A percentile compares a stretch with the other conserved stretches of the same genome.
Evolutionary conservation across 2,329 filamentous ascomycete species (phyloP).

Genomic region (Aphanoascus verrucosus): DNA sequence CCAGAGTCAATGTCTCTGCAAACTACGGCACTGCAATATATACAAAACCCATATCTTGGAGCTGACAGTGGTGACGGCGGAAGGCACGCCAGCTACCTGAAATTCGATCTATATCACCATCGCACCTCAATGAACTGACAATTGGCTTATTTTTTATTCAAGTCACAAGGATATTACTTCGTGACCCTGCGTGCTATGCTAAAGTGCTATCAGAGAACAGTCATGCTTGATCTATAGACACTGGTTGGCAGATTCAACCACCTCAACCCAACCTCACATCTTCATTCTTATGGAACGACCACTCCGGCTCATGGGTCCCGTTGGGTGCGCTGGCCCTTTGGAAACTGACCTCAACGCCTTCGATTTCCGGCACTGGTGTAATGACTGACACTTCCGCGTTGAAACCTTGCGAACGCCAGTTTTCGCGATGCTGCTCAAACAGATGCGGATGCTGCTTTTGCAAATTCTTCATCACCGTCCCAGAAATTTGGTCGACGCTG

Average conservation of each 20-base stretch:
- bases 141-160: not conserved
- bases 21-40: too few species aligned
- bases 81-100: too few species aligned
- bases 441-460: conserved; percentile 44
- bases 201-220: not conserved
- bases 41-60: too few species aligned
- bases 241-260: not conserved
- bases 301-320: conserved; percentile 41
- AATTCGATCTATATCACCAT: too few species aligned
- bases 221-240: not conserved
- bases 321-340: conserved; percentile 42
- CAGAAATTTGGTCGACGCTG: conserved; percentile 56
- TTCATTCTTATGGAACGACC: conserved; percentile 28
- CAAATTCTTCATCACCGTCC: conserved; percentile 48
- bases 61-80: too few species aligned
- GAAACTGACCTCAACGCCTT: conserved; percentile 41
- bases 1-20: not conserved
- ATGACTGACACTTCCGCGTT: conserved; percentile 40
- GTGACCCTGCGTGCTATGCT: not conserved
- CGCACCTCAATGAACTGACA: too few species aligned
- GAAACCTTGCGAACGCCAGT: conserved; percentile 40
- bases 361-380: conserved; percentile 37
- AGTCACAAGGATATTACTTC: not conserved
- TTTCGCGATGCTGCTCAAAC: conserved; percentile 40
- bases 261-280: conserved; percentile 17